Evolutionary conservation across 805 yeast genomes (phyloP).

Genomic region (Saturnispora halmiae): DNA sequence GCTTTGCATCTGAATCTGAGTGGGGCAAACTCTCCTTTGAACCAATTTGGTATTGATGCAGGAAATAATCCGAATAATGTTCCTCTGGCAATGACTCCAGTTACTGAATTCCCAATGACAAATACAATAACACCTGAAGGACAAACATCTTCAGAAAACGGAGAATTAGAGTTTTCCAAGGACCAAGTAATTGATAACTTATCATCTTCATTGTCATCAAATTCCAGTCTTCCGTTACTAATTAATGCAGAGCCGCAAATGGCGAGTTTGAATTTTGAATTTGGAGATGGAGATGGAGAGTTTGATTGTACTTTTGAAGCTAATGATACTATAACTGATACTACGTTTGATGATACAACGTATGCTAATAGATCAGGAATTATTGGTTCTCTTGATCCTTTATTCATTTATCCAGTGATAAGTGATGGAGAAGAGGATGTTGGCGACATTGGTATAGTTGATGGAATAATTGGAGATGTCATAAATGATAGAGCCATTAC

Average conservation of each 20-base stretch:
- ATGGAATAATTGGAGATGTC: too few relatives aligned
- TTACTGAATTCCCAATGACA: constrained; percentile 42
- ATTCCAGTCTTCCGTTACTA: constrained; percentile 2
- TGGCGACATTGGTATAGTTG: background rate
- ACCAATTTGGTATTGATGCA: constrained; percentile 40
- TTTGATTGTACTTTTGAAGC: background rate
- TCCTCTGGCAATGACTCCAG: constrained; percentile 73
- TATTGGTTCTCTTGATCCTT: constrained; percentile 1
- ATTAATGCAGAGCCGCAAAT: background rate
- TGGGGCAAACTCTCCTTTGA: constrained; percentile 7
- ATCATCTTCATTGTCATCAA: constrained; percentile 5
- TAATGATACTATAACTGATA: constrained; percentile 8
- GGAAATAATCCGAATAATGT: constrained; percentile 48
- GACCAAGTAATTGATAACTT: background rate
- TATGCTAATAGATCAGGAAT: background rate
- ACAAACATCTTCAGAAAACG: background rate
- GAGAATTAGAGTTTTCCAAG: background rate
- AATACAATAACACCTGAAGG: constrained; percentile 11
- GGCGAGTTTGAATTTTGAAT: constrained; percentile 2
- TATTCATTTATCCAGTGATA: constrained; percentile 3
- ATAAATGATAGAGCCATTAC: too few relatives aligned
- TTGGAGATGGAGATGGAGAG: background rate
- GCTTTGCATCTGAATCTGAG: constrained; percentile 6
- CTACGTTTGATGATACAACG: constrained; percentile 5
- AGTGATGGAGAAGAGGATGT: constrained; percentile 1